Percentiles rank a stretch among this genome's conserved stretches.
phyloP scores from a whole-genome alignment of 306 rosid species.

The Erythrophleum fordii region DNA sequence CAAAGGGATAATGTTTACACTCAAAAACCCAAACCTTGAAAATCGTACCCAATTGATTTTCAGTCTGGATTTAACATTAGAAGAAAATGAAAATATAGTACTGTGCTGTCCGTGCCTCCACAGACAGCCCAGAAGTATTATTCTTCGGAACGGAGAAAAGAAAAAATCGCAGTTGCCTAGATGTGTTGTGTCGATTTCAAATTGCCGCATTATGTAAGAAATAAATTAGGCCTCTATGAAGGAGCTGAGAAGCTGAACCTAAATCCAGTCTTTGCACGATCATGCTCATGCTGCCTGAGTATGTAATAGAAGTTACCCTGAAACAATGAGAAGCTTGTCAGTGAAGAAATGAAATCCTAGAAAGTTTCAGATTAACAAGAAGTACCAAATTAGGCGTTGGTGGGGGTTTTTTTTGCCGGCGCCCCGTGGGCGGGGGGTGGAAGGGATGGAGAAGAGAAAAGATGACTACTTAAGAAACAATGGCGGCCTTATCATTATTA shows the following conservation, averaged over 20 bases:
- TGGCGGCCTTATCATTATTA: neutral
- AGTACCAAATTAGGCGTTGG: neutral
- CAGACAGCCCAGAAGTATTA: conserved; percentile 29
- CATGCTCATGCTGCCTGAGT: conserved; percentile 73
- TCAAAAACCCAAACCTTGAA: conserved; percentile 40
- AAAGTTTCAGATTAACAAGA: neutral
- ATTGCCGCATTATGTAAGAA: neutral
- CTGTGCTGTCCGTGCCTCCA: conserved; percentile 19
- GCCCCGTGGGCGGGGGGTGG: too few relatives aligned
- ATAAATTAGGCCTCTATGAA: conserved; percentile 46
- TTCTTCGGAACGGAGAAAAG: conserved; percentile 27
- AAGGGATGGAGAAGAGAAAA: neutral
- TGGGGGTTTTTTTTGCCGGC: too few relatives aligned
- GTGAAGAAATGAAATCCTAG: conserved; percentile 19
- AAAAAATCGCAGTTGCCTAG: conserved; percentile 42
- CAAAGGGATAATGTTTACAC: conserved; percentile 26
- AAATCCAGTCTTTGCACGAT: conserved; percentile 89
- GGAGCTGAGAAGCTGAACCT: conserved; percentile 95
- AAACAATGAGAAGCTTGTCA: conserved; percentile 42
- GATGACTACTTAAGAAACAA: conserved; percentile 16
- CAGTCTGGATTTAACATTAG: conserved; percentile 43
- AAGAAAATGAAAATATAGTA: conserved; percentile 32
- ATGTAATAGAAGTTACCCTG: conserved; percentile 86
- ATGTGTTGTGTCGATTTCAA: conserved; percentile 22
- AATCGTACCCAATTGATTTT: conserved; percentile 42